Conservation (phyloP, 495 filamentous ascomycete genomes). For the Penicillium daleae region DNA sequence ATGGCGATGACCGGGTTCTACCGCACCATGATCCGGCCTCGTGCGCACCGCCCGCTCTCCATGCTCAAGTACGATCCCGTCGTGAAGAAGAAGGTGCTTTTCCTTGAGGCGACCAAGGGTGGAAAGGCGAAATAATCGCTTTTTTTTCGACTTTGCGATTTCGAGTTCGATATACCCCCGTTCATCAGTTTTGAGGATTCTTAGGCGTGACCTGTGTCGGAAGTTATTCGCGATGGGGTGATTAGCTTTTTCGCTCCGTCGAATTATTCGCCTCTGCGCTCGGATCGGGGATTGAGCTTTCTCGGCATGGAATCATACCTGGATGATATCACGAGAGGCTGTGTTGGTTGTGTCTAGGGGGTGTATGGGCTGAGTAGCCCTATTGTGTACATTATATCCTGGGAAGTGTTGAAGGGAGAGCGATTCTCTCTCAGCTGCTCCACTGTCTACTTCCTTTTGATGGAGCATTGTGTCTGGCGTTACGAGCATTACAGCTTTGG, state of each 20-base stretch:
- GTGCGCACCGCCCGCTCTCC: conserved; percentile 79
- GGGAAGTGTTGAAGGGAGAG: conserved; percentile 12
- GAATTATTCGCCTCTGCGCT: not conserved
- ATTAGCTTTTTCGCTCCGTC: not conserved
- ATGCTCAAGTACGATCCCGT: conserved; percentile 99
- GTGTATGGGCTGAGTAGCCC: conserved; percentile 11
- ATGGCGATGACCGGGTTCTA: conserved; percentile 99
- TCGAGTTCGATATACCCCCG: not conserved
- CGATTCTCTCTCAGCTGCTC: conserved; percentile 17
- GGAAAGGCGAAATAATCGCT: conserved; percentile 45
- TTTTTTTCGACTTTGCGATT: not conserved
- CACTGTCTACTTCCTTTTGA: conserved; percentile 22
- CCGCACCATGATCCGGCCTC: conserved; percentile 83
- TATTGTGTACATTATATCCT: conserved; percentile 34
- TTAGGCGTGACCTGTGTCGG: not conserved
- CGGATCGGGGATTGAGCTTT: not conserved
- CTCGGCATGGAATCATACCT: not conserved
- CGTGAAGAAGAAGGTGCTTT: conserved; percentile 92
- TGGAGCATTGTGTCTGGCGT: conserved; percentile 34
- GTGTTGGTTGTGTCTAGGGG: conserved; percentile 1
- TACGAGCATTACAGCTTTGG: conserved; percentile 31
- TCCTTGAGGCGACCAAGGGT: conserved; percentile 83
- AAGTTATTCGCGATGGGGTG: not conserved
- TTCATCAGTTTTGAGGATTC: not conserved
- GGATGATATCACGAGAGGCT: not conserved